Base-by-base conservation (phyloP, 1,284 basidiomycete genomes). In the Schizophyllum amplum region DNA sequence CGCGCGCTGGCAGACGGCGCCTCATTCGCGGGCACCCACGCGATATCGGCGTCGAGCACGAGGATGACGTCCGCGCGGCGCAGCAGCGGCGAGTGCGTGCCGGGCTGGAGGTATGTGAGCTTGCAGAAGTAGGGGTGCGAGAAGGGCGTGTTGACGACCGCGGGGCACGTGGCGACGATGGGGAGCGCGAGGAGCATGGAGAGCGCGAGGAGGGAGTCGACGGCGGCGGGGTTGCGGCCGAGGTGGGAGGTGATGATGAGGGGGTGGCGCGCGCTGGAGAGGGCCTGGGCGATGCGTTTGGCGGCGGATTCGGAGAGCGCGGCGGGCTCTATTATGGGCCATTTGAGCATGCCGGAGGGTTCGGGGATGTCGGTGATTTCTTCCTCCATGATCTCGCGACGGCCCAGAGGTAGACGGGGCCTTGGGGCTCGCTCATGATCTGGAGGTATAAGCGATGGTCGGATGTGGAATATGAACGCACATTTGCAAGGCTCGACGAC, bases 321-420 rank as follows among this genome's bases (percentile, higher is more conserved):
- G 17, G 70, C 64, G 7, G 77, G 77, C 58, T 79, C 74, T 13
- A 86, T 61, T 0, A 78, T 58, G 0, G 81, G 77, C 81, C 83
- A 83, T 57, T 73, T 74, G 4, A 65, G 57, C 20, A 73, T 62
- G 15, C 72, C 63, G 13, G 72, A 59, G 2, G 66, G 55, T 3
- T 62, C 51, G 55, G 70, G 57, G 5, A 69, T 65, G 20, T 68
- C 60, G 26, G 78, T 73, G 0, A 87, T 65, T 62, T 84, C 80
- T 67, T 86, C 78, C 65, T 89, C 85, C 74, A 84, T 82, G 0
- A 77, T 75, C 65, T 89, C 87, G 21, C 87, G 75, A 22, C 84
- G 76, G 77, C 84, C 82, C 84, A 87, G 4, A 88, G 72, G 66
- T 88, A 88, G 0, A 86, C 84, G 0, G 86, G 86, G 0, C 86